Evolutionary conservation across 805 yeast genomes (phyloP), one percentile per base, ranked within the genome.

Genomic region (Millerozyma miso): DNA sequence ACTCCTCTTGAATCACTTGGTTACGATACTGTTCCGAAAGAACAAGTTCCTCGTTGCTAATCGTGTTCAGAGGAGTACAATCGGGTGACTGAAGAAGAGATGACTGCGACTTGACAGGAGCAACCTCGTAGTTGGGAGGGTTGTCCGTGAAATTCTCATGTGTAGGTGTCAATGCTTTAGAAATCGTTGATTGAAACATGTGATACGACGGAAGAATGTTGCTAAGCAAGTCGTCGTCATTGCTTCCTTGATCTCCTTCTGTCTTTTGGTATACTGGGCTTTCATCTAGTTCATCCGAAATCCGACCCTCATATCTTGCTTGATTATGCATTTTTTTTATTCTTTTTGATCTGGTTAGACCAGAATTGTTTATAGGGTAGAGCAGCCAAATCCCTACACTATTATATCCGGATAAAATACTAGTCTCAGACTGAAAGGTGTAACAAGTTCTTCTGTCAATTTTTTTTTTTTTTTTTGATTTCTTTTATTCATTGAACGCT

Each of bases 161-260:
- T 8, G 64, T 50, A 13, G 67, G 66, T 1, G 63, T 62, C 43
- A 70, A 44, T 18, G 58, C 58, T 43, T 66, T 65, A 35, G 70
- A 62, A 6, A 71, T 56, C 4, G 74, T 71, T 26, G 72, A 58
- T 51, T 66, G 67, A 53, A 61, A 69, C 74, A 71, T 70, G 33
- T 69, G 69, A 49, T 70, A 71, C 7, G 74, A 68, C 1, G 76
- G 76, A 12, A 71, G 57, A 31, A 71, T 71, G 39, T 68, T 65
- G 38, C 51, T 58, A 7, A 62, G 38, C 16, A 54, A 44, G 15
- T 55, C 56, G 37, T 58, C 62, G n/a, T 51, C 60, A 6, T 41
- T 31, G 13, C 23, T 33, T n/a, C 18, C 19, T 19, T 19, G 26
- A 15, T 23, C 31, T 17, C 3, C 8, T 16, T 33, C 38, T 13